Percentiles rank a stretch among this genome's conserved stretches.
Evolutionary conservation across 495 filamentous ascomycete species (phyloP).

Genomic region (Tuber borchii): DNA sequence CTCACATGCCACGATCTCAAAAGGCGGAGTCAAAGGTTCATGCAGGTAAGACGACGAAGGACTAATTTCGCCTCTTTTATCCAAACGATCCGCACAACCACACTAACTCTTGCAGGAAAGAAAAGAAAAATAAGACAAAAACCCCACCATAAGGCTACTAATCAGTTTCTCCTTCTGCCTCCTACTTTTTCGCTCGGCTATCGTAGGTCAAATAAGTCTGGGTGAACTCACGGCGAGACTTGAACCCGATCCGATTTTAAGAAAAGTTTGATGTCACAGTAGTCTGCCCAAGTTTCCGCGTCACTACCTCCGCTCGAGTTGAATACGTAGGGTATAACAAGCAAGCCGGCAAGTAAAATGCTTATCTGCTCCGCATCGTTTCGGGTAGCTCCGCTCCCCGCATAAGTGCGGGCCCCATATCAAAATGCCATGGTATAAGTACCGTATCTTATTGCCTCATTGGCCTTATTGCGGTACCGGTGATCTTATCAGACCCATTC

Average conservation of each 20-base stretch:
- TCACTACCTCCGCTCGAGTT: not conserved
- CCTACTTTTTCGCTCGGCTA: not conserved
- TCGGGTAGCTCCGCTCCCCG: not conserved
- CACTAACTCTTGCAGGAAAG: not conserved
- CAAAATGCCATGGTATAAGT: not conserved
- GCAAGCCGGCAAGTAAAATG: not conserved
- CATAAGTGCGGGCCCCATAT: not conserved
- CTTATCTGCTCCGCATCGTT: not conserved
- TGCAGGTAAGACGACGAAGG: constrained; percentile 1
- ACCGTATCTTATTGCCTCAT: not conserved
- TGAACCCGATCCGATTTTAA: not conserved
- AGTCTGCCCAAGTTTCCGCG: not conserved
- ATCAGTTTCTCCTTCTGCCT: not conserved
- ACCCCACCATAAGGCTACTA: not conserved
- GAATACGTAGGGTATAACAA: not conserved
- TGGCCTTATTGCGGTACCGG: not conserved
- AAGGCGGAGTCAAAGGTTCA: constrained; percentile 1
- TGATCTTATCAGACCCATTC: not conserved
- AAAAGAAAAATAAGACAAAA: constrained; percentile 1
- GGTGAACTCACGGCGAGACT: not conserved
- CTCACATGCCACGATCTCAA: not conserved
- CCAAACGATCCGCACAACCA: not conserved
- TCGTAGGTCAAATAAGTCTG: not conserved
- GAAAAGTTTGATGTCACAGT: not conserved
- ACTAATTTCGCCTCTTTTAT: not conserved